Evolutionary conservation across 1,139 yeast species (phyloP).

Genomic region (Trichomonascaceae sp.): DNA sequence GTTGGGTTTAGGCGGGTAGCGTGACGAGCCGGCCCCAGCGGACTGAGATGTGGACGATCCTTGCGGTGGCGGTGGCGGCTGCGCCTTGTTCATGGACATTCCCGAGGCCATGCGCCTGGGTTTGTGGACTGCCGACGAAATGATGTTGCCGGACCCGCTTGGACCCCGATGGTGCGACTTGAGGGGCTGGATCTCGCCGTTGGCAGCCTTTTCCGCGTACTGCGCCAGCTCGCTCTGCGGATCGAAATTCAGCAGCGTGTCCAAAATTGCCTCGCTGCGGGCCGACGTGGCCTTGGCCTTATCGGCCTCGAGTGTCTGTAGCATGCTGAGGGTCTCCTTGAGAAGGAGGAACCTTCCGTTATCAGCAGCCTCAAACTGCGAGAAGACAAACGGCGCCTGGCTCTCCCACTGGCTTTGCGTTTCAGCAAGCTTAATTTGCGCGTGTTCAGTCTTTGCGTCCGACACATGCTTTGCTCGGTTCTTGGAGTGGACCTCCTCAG

Average conservation of each 20-base stretch:
- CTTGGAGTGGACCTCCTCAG: constrained; percentile 14
- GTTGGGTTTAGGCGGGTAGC: constrained; percentile 1
- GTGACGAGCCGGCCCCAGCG: constrained; percentile 1
- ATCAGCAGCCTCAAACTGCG: constrained; percentile 66
- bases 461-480: constrained; percentile 9
- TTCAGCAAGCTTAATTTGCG: constrained; percentile 16
- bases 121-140: background rate
- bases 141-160: background rate
- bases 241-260: constrained; percentile 47
- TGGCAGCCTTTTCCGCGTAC: constrained; percentile 30
- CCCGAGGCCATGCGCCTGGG: background rate
- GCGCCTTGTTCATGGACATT: background rate
- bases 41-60: constrained; percentile 3
- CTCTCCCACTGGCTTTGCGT: constrained; percentile 43
- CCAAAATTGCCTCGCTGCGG: constrained; percentile 51
- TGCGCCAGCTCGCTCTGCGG: constrained; percentile 46
- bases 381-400: constrained; percentile 67
- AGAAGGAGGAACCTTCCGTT: constrained; percentile 49
- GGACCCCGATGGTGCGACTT: background rate
- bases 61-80: constrained; percentile 2
- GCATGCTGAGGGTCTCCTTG: constrained; percentile 55
- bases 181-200: constrained; percentile 1
- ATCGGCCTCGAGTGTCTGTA: constrained; percentile 42
- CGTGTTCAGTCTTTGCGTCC: constrained; percentile 11
- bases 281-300: constrained; percentile 20